These are phyloP conservation scores for Lachancea nothofagi DNA, from an alignment of 805 yeast species.

Conservation along the genomic window DNA sequence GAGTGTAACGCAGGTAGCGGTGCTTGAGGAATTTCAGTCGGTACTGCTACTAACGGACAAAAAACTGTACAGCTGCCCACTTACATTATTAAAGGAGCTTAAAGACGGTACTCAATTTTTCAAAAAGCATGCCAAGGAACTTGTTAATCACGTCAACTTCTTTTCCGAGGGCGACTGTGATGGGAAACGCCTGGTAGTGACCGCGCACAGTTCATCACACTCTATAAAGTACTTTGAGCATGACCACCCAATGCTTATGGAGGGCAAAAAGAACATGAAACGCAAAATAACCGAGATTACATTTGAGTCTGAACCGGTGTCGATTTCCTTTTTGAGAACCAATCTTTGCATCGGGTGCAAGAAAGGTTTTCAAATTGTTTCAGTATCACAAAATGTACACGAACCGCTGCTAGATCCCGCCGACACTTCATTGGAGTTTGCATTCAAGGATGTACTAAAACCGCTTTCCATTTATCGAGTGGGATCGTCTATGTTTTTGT, in stretches of 20 bases:
- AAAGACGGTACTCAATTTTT: conserved; percentile 39
- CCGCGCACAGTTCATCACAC: conserved; percentile 77
- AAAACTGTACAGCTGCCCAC: conserved; percentile 67
- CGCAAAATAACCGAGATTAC: conserved; percentile 67
- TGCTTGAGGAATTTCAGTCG: conserved; percentile 84
- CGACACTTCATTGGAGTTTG: conserved; percentile 94
- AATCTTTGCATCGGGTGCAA: conserved; percentile 93
- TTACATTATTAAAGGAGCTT: conserved; percentile 50
- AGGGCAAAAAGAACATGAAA: conserved; percentile 64
- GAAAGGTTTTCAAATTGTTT: conserved; percentile 92
- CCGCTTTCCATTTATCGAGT: conserved; percentile 90
- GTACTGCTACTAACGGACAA: conserved; percentile 78
- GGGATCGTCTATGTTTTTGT: conserved; percentile 70
- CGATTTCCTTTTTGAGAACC: conserved; percentile 83
- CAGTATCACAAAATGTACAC: conserved; percentile 74
- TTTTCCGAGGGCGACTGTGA: conserved; percentile 91
- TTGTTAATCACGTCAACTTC: conserved; percentile 81
- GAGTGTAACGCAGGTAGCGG: conserved; percentile 80
- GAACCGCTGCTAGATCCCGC: conserved; percentile 96
- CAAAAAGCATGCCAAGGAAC: conserved; percentile 62
- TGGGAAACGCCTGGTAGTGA: conserved; percentile 82
- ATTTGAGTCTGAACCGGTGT: conserved; percentile 84
- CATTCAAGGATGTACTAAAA: conserved; percentile 59
- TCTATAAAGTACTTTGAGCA: conserved; percentile 86
- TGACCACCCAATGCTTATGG: conserved; percentile 55